Conservation (phyloP, 108 stramenopile species). For the Nitzschia inconspicua region DNA sequence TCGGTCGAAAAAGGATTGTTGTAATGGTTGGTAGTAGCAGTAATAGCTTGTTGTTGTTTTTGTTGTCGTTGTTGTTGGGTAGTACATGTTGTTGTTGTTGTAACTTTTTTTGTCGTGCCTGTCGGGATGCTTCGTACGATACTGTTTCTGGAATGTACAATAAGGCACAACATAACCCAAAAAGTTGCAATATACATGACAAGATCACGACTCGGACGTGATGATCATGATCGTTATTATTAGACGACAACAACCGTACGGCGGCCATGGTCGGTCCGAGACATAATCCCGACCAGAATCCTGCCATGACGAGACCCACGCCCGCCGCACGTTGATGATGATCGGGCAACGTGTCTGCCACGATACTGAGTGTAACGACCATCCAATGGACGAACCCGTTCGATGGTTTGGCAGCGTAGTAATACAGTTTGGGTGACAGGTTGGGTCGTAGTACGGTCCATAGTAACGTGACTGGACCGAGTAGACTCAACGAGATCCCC, state of each 20-base stretch:
- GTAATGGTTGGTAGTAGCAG: not conserved
- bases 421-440: not conserved
- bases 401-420: no score
- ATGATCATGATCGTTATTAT: no score
- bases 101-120: constrained; percentile 1
- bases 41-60: not conserved
- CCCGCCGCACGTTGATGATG: no score
- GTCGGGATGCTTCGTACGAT: constrained; percentile 34
- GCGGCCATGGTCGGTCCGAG: no score
- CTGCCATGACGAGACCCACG: no score
- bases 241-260: constrained; percentile 48
- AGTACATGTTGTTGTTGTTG: constrained; percentile 17
- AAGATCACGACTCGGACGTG: constrained; percentile 48
- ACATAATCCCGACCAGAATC: no score
- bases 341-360: no score
- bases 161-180: constrained; percentile 48
- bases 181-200: constrained; percentile 32
- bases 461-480: not conserved
- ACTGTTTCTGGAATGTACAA: constrained; percentile 73
- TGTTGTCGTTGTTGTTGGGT: not conserved
- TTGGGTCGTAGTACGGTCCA: not conserved
- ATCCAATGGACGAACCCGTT: no score
- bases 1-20: constrained; percentile 55
- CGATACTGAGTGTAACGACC: no score
- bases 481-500: no score